Evolutionary conservation across 352 stramenopile species (phyloP).

Genomic region (Pythium oligandrum): DNA sequence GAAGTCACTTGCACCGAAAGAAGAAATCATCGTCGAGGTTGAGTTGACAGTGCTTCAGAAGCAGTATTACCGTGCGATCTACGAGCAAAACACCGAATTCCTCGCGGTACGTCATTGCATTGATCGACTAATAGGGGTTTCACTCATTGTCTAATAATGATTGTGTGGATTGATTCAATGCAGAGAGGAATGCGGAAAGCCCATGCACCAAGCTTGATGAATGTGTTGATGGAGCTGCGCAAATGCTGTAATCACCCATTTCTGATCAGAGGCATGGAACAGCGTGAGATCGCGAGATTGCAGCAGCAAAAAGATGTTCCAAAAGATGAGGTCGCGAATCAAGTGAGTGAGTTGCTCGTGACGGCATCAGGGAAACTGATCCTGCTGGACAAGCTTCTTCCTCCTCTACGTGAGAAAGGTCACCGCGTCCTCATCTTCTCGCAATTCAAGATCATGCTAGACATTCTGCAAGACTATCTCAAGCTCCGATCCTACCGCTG

Average conservation of each 20-base stretch:
- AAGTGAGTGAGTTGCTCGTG: constrained; percentile 89
- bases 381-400: constrained; percentile 98
- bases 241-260: constrained; percentile 96
- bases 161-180: neutral
- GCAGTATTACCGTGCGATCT: constrained; percentile 91
- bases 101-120: constrained; percentile 34
- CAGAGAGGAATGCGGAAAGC: constrained; percentile 59
- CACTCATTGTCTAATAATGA: neutral
- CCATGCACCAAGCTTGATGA: constrained; percentile 84
- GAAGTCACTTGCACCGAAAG: constrained; percentile 83
- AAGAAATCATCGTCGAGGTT: constrained; percentile 91
- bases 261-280: constrained; percentile 87
- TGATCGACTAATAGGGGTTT: neutral
- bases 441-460: constrained; percentile 99
- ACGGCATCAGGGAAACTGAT: constrained; percentile 97
- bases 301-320: constrained; percentile 45
- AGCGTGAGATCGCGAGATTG: constrained; percentile 64
- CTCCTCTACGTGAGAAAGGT: constrained; percentile 92
- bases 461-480: constrained; percentile 99
- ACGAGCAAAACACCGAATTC: constrained; percentile 91
- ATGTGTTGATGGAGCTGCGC: constrained; percentile 92
- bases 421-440: constrained; percentile 99
- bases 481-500: constrained; percentile 87
- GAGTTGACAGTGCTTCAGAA: constrained; percentile 89
- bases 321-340: constrained; percentile 44